These are phyloP conservation scores for Diplodia intermedia DNA, from an alignment of 2,329 filamentous ascomycete genomes.

Conservation along the genomic window DNA sequence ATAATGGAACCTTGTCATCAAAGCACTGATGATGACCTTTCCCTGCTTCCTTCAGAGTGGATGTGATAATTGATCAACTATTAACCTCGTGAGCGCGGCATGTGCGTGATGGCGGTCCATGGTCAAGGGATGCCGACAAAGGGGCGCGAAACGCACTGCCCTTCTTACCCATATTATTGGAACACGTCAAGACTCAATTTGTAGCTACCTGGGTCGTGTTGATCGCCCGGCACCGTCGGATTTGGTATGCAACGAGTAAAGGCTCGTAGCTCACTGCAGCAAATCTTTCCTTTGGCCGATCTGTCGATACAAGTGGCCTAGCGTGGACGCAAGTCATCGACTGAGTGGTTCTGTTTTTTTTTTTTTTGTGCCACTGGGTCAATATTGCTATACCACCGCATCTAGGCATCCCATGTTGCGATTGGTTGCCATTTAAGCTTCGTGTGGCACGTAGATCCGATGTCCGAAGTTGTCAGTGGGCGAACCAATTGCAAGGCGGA, in stretches of 20 bases:
- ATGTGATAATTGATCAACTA: neutral
- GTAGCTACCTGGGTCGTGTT: no score
- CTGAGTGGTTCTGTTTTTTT: neutral
- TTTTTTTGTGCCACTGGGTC: neutral
- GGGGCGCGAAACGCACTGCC: neutral
- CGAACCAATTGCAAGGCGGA: constrained; percentile 1
- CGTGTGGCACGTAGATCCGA: constrained; percentile 30
- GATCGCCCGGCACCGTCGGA: no score
- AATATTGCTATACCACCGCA: neutral
- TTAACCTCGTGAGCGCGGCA: neutral
- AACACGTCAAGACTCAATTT: neutral
- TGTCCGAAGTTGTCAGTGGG: constrained; percentile 4
- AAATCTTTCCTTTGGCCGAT: no score
- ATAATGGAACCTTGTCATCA: neutral
- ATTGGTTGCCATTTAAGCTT: neutral
- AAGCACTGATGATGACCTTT: neutral
- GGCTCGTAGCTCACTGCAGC: no score
- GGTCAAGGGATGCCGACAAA: neutral
- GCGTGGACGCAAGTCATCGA: neutral
- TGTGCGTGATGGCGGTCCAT: neutral
- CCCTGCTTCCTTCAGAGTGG: neutral
- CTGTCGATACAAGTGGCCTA: neutral
- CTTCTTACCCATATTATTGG: neutral
- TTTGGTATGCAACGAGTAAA: no score
- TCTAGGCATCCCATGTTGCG: neutral